Percentiles rank a stretch among this genome's conserved stretches.
Evolutionary conservation across 768 basidiomycete species (phyloP).

Genomic region (Suillus ampliporus): DNA sequence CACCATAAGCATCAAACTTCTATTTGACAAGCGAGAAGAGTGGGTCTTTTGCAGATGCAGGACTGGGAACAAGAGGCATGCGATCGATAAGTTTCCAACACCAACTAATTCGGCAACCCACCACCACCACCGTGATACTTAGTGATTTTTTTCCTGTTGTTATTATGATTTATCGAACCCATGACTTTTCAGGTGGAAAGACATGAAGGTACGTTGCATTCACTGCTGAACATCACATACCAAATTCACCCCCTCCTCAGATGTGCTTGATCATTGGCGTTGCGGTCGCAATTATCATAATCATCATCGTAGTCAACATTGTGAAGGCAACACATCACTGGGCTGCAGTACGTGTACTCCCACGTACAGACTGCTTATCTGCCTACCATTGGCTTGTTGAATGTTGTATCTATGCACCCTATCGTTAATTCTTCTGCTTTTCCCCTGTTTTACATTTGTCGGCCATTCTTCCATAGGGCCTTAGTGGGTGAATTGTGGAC

Average conservation of each 20-base stretch:
- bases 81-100: too few relatives aligned
- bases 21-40: too few relatives aligned
- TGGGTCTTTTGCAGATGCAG: too few relatives aligned
- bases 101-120: too few relatives aligned
- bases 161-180: constrained; percentile 14
- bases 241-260: constrained; percentile 43
- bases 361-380: constrained; percentile 10
- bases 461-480: constrained; percentile 17
- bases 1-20: too few relatives aligned
- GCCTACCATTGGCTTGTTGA: constrained; percentile 28
- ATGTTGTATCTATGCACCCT: constrained; percentile 53
- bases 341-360: constrained; percentile 19
- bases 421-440: constrained; percentile 34
- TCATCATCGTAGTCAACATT: constrained; percentile 95
- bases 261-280: constrained; percentile 97
- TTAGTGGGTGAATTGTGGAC: constrained; percentile 25
- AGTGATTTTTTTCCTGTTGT: constrained; percentile 4
- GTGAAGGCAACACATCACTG: constrained; percentile 80
- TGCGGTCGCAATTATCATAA: constrained; percentile 86
- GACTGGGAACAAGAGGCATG: too few relatives aligned
- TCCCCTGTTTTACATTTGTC: constrained; percentile 23
- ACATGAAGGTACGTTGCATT: constrained; percentile 78
- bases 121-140: too few relatives aligned
- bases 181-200: constrained; percentile 79
- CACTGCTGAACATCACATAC: constrained; percentile 3